Conservation (phyloP, 169 alveolate species). For the Eimeria zaria region DNA sequence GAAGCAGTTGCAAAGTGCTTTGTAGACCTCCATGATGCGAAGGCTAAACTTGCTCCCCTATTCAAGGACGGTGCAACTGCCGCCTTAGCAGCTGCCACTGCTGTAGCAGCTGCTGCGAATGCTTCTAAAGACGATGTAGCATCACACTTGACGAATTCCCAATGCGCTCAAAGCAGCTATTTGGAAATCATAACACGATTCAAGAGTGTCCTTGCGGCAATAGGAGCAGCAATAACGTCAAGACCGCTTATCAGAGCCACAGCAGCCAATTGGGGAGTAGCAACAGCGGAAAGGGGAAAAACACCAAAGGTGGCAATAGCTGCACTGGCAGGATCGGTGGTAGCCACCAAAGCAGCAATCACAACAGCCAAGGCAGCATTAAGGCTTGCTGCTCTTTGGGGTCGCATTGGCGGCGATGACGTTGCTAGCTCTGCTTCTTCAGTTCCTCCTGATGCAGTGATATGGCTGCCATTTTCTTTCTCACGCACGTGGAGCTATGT, state of each 20-base stretch:
- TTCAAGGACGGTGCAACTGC: constrained; percentile 29
- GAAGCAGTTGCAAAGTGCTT: constrained; percentile 28
- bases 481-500: neutral
- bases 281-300: neutral
- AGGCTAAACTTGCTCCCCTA: constrained; percentile 36
- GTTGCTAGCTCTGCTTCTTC: neutral
- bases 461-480: neutral
- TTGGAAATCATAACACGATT: neutral
- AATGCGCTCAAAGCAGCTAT: neutral
- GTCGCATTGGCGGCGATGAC: neutral
- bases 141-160: neutral
- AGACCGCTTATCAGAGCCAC: neutral
- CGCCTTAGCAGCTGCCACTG: neutral
- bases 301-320: neutral
- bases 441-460: neutral
- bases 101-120: neutral
- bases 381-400: neutral
- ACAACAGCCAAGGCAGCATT: constrained; percentile 11
- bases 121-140: neutral
- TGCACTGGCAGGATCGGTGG: neutral
- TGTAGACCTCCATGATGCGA: constrained; percentile 38
- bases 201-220: neutral
- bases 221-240: neutral
- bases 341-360: neutral
- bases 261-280: neutral